Base-by-base conservation (phyloP, 768 basidiomycete species). In the Lactarius akahatsu region DNA sequence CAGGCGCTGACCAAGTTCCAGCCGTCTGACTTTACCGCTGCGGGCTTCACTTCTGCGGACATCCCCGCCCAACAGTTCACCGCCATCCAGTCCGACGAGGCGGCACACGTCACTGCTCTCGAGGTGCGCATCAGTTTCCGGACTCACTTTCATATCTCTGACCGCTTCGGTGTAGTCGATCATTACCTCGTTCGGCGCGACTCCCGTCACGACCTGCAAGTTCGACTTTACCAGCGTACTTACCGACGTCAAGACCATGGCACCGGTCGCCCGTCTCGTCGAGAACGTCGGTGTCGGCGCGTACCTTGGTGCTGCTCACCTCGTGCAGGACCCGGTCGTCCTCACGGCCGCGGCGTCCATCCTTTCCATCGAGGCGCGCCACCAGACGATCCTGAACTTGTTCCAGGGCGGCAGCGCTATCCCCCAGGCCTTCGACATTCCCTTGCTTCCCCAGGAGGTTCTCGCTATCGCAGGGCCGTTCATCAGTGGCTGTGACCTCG, bases 311-410 rank as follows among this genome's bases (percentile, higher is more conserved):
- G 91, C 84, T 61, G 85, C 89, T 8, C 80, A 83, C 62, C 80
- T 90, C 47, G 67, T 94, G 57, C 74, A 77, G 15, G 85, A 91
- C 70, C 86, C 87, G 16, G 76, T 80, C 30, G 72, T 92, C 63
- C 77, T 91, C 59, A 80, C 82, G 61, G 80, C 85, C n/a, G 91
- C 90, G 47, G 89, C 81, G 9, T 85, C 86, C 30, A 93, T 93
- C 73, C 72, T 90, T 75, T 88, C 91, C 34, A 81, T 91, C 57
- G 92, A 94, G 73, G 88, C 91, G n/a, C 87, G 92, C 57, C 92
- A 95, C 72, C 86, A 89, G 74, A 87, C 88, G 1, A 76, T 94
- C 52, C 81, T 92, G 60, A 93, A 94, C 78, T 71, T 92, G 67
- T 71, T 94, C 61, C 82, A 82, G 54, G 81, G 82, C 66, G 86